A percentile compares a stretch with the other conserved stretches of the same genome.
phyloP scores from a whole-genome alignment of 352 stramenopile genomes.

The Phytophthora europaea region DNA sequence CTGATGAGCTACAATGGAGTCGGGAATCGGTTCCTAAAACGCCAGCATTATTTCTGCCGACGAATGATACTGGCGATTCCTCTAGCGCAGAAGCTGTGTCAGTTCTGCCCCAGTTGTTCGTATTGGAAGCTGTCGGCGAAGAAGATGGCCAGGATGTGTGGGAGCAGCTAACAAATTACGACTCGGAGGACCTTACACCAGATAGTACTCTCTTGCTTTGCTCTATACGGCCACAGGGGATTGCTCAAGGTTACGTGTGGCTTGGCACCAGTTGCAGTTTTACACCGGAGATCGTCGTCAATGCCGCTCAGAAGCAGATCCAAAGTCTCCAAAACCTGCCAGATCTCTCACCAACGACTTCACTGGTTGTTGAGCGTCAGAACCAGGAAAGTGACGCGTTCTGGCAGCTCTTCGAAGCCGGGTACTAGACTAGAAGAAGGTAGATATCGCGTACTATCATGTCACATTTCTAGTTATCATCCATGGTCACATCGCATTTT shows the following conservation, averaged over 20 bases:
- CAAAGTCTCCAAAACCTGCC: constrained; percentile 6
- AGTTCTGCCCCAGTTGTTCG: constrained; percentile 44
- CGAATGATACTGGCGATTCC: not conserved
- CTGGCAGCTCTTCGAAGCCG: constrained; percentile 67
- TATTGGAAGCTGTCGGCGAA: constrained; percentile 37
- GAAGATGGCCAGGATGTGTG: constrained; percentile 30
- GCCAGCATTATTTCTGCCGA: not conserved
- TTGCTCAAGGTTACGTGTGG: constrained; percentile 48
- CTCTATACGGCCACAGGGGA: constrained; percentile 1
- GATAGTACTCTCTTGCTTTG: constrained; percentile 50
- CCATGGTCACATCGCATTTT: constrained; percentile 4
- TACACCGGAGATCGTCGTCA: constrained; percentile 17
- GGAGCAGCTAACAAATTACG: constrained; percentile 69
- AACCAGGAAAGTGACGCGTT: constrained; percentile 63
- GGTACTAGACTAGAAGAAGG: constrained; percentile 51
- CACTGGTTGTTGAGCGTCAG: constrained; percentile 38
- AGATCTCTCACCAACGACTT: not conserved
- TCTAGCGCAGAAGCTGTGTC: not conserved
- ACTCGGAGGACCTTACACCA: constrained; percentile 63
- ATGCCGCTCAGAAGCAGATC: constrained; percentile 28
- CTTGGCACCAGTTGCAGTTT: constrained; percentile 36
- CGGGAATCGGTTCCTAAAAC: not conserved
- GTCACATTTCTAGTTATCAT: constrained; percentile 18
- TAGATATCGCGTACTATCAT: not conserved
- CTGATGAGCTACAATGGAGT: constrained; percentile 49